Evolutionary conservation across 1,284 basidiomycete species (phyloP), one percentile per base, ranked within the genome.

Genomic region (Grifola frondosa): DNA sequence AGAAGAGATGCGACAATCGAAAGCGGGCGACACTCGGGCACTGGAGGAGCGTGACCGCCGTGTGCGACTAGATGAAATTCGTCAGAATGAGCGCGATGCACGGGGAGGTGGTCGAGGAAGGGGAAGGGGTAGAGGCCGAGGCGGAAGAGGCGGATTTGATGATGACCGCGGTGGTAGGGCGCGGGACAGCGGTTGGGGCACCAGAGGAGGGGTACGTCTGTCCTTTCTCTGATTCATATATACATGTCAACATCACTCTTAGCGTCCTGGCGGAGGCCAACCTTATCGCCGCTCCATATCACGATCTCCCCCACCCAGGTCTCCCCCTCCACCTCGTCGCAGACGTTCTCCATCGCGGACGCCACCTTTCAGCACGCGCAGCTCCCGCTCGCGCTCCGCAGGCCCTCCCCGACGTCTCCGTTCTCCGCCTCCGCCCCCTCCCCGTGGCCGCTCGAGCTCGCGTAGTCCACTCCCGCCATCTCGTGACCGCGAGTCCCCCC

Each of bases 1-100:
- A 69, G 82, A 83, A 58, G 96, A 99, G 66, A 81, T 98, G 76
- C 77, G 90, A 22, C 74, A 75, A 46, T 80, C 81, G n/a, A 74
- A 81, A 35, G 83, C 86, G 54, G 82, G 78, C 44, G 89, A 89
- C 50, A 74, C 75, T 12, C 73, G 79, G 12, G 79, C 81, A 6
- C 71, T 91, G 33, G 80, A 81, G 38, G 88, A 90, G 61, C 71
- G 82, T 43, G 81, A 88, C 58, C 73, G 87, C 39, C 72, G 88
- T 25, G 67, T 70, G 28, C 73, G 83, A 16, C 63, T 88, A 13
- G 84, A 90, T 52, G 86, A 89, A 48, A 74, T 86, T 38, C 69
- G 79, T 37, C 77, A 80, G 30, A 64, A 71, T 22, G 81, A 80
- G 45, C 67, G 78, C 38, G 68, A 67, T 29, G 73, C 70, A 3